Evolutionary conservation across 768 basidiomycete genomes (phyloP).

Genomic region (Suillus hirtellus): DNA sequence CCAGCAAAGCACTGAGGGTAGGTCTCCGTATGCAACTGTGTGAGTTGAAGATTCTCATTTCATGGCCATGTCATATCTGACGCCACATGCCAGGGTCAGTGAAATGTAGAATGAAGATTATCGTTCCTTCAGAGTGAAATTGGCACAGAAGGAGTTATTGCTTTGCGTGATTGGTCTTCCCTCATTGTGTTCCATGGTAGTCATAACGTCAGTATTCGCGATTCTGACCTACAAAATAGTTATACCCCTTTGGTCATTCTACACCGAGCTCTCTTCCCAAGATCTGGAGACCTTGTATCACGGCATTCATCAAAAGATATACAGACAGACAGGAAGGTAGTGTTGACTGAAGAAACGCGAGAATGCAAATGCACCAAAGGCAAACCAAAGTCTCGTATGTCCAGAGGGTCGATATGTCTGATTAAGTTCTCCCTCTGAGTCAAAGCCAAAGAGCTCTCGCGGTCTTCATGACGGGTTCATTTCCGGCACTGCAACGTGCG

Average conservation of each 20-base stretch:
- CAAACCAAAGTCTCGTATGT: conserved; percentile 2
- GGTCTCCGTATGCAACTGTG: too few species aligned
- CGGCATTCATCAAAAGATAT: neutral
- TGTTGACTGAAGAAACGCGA: conserved; percentile 2
- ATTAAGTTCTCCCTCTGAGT: neutral
- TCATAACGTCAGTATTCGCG: neutral
- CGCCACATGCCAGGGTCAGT: too few species aligned
- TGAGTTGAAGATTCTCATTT: too few species aligned
- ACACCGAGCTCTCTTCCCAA: neutral
- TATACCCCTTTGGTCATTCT: neutral
- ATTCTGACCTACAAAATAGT: neutral
- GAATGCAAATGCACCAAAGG: neutral
- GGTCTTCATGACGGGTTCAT: too few species aligned
- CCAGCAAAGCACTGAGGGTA: neutral
- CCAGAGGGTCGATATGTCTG: conserved; percentile 2
- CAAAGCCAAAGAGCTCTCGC: too few species aligned
- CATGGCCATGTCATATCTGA: too few species aligned
- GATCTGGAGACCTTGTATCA: neutral
- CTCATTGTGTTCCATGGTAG: conserved; percentile 59
- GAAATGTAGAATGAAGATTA: too few species aligned
- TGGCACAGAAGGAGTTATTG: conserved; percentile 61
- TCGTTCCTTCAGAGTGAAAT: conserved; percentile 38
- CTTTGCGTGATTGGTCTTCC: conserved; percentile 65
- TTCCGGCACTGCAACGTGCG: too few species aligned
- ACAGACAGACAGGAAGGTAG: neutral